A percentile compares a stretch with the other conserved stretches of the same genome.
phyloP scores from a whole-genome alignment of 371 early-diverging fungal species.

The Syncephalis plumigaleata region DNA sequence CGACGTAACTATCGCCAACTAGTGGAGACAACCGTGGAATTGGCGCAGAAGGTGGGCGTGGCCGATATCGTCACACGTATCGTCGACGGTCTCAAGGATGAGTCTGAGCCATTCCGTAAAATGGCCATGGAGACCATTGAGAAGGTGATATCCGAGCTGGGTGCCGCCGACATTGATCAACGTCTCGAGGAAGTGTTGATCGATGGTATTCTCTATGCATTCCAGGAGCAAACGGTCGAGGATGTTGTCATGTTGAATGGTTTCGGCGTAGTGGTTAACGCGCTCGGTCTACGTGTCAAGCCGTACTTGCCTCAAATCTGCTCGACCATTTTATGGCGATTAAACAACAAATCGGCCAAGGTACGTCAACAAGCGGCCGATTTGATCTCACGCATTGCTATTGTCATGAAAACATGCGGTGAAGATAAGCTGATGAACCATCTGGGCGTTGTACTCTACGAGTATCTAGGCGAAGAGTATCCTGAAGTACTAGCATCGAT shows the following conservation, averaged over 20 bases:
- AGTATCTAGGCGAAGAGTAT: conserved; percentile 96
- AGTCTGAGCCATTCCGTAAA: conserved; percentile 82
- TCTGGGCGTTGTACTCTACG: conserved; percentile 80
- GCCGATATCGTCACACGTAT: conserved; percentile 72
- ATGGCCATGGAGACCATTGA: conserved; percentile 96
- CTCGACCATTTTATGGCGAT: conserved; percentile 86
- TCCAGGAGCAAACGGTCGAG: conserved; percentile 90
- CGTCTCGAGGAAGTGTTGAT: conserved; percentile 82
- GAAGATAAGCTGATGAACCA: conserved; percentile 89
- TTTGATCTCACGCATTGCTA: conserved; percentile 81
- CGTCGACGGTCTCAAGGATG: conserved; percentile 87
- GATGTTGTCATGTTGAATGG: conserved; percentile 87
- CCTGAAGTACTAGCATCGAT: conserved; percentile 95
- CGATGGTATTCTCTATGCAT: conserved; percentile 91
- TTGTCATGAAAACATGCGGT: conserved; percentile 84
- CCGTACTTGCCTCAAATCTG: conserved; percentile 87
- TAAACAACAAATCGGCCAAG: conserved; percentile 91
- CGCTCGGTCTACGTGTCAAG: conserved; percentile 73
- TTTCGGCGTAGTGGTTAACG: conserved; percentile 86
- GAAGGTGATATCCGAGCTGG: conserved; percentile 55
- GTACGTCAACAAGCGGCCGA: conserved; percentile 96
- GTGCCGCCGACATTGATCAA: conserved; percentile 80
- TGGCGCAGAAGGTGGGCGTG: conserved; percentile 86
- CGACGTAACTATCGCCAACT: conserved; percentile 80
- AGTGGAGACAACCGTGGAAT: conserved; percentile 88